Evolutionary conservation across 2,329 filamentous ascomycete genomes (phyloP).

Genomic region (Orbilia oligospora): DNA sequence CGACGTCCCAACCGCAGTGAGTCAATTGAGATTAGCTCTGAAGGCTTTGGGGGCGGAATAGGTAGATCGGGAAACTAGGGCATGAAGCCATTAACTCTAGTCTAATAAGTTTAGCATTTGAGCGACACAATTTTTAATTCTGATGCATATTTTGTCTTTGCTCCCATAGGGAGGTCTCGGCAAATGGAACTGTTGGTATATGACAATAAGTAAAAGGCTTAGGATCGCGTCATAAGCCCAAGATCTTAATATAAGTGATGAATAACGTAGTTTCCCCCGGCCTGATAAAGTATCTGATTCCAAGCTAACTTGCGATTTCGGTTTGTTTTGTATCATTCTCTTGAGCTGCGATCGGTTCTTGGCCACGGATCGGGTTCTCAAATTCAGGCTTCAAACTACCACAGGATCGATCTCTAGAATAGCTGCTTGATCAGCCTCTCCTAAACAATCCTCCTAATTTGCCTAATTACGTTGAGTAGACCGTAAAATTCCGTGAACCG

Average conservation of each 20-base stretch:
- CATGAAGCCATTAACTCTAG: neutral
- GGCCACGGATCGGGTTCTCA: neutral
- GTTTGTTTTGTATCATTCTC: too few relatives aligned
- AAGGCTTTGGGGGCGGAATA: slow-evolving; percentile 75
- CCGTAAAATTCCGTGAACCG: neutral
- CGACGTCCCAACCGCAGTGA: slow-evolving; percentile 89
- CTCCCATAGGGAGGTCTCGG: neutral
- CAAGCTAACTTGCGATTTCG: too few relatives aligned
- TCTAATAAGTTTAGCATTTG: slow-evolving; percentile 14
- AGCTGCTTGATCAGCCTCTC: too few relatives aligned
- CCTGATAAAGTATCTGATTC: too few relatives aligned
- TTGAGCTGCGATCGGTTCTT: neutral
- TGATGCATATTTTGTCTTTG: neutral
- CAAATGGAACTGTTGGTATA: neutral
- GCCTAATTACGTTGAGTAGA: too few relatives aligned
- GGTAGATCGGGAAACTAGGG: neutral
- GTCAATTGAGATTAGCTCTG: slow-evolving; percentile 84
- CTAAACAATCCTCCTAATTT: too few relatives aligned
- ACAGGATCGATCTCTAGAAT: too few relatives aligned
- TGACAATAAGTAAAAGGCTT: too few relatives aligned
- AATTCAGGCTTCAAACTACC: neutral
- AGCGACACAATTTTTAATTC: slow-evolving; percentile 2
- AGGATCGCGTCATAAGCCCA: too few relatives aligned
- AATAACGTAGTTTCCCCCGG: too few relatives aligned
- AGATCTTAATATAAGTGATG: too few relatives aligned